Evolutionary conservation across 768 basidiomycete species (phyloP).

Genomic region (Lyophyllum atratum): DNA sequence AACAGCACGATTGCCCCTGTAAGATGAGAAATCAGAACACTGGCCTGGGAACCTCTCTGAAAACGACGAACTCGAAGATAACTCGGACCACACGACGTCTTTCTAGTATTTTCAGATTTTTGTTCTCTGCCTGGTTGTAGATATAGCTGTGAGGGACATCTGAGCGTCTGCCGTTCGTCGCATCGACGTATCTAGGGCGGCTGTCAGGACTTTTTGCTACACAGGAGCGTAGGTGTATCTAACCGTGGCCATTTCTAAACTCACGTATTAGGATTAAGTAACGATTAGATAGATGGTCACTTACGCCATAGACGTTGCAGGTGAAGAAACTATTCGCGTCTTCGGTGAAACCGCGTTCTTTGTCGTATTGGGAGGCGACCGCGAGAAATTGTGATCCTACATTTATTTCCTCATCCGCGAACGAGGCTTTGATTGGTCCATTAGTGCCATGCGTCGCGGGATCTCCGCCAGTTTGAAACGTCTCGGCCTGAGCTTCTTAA

Average conservation of each 20-base stretch:
- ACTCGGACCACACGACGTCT: slow-evolving; percentile 47
- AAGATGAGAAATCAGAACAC: not conserved
- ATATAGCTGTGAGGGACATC: slow-evolving; percentile 55
- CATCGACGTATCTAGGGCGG: slow-evolving; percentile 51
- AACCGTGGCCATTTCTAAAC: not conserved
- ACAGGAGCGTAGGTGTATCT: not conserved
- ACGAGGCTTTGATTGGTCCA: slow-evolving; percentile 54
- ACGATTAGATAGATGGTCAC: slow-evolving; percentile 14
- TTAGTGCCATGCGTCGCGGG: slow-evolving; percentile 44
- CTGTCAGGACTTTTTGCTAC: not conserved
- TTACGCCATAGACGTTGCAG: slow-evolving; percentile 50
- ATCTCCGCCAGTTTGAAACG: slow-evolving; percentile 30
- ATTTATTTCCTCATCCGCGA: slow-evolving; percentile 37
- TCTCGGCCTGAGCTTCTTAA: slow-evolving; percentile 36
- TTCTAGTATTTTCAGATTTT: slow-evolving; percentile 43
- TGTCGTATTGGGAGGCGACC: slow-evolving; percentile 48
- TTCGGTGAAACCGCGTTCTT: slow-evolving; percentile 40
- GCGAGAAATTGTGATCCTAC: slow-evolving; percentile 48
- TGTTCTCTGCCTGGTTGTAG: slow-evolving; percentile 46
- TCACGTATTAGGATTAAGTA: not conserved
- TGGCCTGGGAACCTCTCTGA: too few species aligned
- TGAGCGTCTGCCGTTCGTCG: slow-evolving; percentile 52
- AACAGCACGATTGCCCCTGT: slow-evolving; percentile 41
- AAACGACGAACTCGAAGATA: slow-evolving; percentile 45
- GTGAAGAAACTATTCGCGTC: slow-evolving; percentile 51